These are phyloP conservation scores for Solanum piurae DNA, from an alignment of 257 asterid genomes.

Conservation along the genomic window DNA sequence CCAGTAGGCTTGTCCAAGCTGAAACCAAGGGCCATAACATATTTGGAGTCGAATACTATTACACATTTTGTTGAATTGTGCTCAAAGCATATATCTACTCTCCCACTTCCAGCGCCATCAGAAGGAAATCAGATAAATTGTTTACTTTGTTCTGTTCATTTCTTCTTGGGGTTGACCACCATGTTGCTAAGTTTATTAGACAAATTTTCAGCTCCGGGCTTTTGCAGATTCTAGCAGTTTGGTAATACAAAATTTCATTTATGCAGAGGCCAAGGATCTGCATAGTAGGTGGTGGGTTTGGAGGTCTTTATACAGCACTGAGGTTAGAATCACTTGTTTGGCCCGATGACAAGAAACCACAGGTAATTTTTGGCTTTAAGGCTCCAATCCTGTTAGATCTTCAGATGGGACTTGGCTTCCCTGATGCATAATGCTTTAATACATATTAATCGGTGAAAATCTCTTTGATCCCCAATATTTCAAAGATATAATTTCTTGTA, in stretches of 20 bases:
- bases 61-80: neutral
- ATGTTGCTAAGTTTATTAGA: neutral
- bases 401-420: neutral
- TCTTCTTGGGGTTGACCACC: neutral
- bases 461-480: neutral
- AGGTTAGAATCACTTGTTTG: slow-evolving; percentile 89
- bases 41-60: neutral
- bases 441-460: neutral
- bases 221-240: neutral
- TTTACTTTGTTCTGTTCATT: neutral
- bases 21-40: neutral
- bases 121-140: neutral
- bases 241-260: slow-evolving; percentile 4
- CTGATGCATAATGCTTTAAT: neutral
- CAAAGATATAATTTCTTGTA: neutral
- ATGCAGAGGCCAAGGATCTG: slow-evolving; percentile 91
- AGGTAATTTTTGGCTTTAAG: slow-evolving; percentile 29
- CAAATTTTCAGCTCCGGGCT: neutral
- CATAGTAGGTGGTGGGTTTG: slow-evolving; percentile 97
- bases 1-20: neutral
- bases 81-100: neutral
- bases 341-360: slow-evolving; percentile 93
- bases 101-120: neutral
- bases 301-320: slow-evolving; percentile 95
- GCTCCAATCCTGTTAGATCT: neutral